Percentiles rank a stretch among this genome's conserved stretches.
Conservation (phyloP, 2,329 filamentous ascomycete genomes). For the Apiospora malaysiana region DNA sequence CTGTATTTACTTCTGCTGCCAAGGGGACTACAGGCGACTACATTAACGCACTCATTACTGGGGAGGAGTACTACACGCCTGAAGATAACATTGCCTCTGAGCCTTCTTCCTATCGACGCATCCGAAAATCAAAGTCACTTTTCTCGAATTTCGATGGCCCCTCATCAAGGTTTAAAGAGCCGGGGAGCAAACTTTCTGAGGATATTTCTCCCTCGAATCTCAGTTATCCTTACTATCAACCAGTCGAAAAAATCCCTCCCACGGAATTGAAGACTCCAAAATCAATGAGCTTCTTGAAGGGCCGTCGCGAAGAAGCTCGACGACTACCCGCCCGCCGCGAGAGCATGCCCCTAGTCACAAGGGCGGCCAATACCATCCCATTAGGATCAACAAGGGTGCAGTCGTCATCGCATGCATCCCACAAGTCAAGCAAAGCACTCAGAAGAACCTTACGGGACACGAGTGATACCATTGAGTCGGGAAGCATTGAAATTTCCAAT, state of each 20-base stretch:
- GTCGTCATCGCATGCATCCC: conserved; percentile 42
- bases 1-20: conserved; percentile 36
- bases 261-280: conserved; percentile 51
- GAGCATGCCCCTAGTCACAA: conserved; percentile 17
- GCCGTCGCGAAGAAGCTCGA: conserved; percentile 34
- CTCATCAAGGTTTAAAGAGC: conserved; percentile 11
- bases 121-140: conserved; percentile 64
- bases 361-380: conserved; percentile 33
- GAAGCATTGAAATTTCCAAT: conserved; percentile 5
- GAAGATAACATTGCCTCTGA: conserved; percentile 55
- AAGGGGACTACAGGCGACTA: conserved; percentile 43
- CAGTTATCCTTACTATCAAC: background rate
- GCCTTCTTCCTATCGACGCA: conserved; percentile 53
- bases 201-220: background rate
- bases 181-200: background rate
- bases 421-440: conserved; percentile 40
- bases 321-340: conserved; percentile 17
- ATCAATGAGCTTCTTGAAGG: conserved; percentile 60
- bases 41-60: conserved; percentile 44
- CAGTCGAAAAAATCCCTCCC: conserved; percentile 39
- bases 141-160: conserved; percentile 42
- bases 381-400: background rate
- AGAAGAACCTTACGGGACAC: conserved; percentile 57
- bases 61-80: conserved; percentile 51
- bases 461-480: conserved; percentile 45